Percentiles rank a stretch among this genome's conserved stretches.
Evolutionary conservation across 306 rosid genomes (phyloP).

Genomic region (Sophora flavescens): DNA sequence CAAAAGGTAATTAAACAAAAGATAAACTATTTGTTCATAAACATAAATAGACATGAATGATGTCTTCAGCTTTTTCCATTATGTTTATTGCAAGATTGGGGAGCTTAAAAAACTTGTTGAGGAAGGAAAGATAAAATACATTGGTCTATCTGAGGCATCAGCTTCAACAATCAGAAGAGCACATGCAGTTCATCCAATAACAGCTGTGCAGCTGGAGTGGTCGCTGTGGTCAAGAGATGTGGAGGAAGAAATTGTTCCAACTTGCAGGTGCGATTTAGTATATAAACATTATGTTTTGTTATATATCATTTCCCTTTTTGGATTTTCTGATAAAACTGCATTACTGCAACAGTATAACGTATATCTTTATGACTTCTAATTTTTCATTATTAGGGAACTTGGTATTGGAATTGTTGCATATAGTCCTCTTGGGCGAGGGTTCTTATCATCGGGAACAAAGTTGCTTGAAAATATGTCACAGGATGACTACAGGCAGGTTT

Average conservation of each 20-base stretch:
- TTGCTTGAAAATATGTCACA: conserved; percentile 32
- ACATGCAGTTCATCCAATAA: conserved; percentile 71
- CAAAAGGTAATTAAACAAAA: no score
- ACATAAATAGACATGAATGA: not conserved
- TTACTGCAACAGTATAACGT: not conserved
- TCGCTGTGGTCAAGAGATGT: conserved; percentile 70
- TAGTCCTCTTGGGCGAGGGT: conserved; percentile 75
- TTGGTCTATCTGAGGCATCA: conserved; percentile 72
- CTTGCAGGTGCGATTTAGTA: conserved; percentile 56
- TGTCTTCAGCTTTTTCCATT: not conserved
- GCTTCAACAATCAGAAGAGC: conserved; percentile 76
- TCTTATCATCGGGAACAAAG: conserved; percentile 60
- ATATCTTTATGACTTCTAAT: conserved; percentile 4
- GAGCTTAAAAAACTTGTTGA: conserved; percentile 68
- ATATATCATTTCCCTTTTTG: not conserved
- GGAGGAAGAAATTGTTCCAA: conserved; percentile 65
- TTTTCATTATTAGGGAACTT: conserved; percentile 51
- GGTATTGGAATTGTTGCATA: conserved; percentile 77
- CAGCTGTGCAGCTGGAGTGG: conserved; percentile 73
- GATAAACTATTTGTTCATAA: no score
- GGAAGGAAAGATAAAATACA: conserved; percentile 69
- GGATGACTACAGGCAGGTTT: conserved; percentile 61
- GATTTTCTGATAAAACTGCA: not conserved
- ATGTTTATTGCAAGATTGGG: conserved; percentile 49
- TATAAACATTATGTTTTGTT: no score